Evolutionary conservation across 2,329 filamentous ascomycete genomes (phyloP).

Genomic region (Arthrobotrys pseudoclavata): DNA sequence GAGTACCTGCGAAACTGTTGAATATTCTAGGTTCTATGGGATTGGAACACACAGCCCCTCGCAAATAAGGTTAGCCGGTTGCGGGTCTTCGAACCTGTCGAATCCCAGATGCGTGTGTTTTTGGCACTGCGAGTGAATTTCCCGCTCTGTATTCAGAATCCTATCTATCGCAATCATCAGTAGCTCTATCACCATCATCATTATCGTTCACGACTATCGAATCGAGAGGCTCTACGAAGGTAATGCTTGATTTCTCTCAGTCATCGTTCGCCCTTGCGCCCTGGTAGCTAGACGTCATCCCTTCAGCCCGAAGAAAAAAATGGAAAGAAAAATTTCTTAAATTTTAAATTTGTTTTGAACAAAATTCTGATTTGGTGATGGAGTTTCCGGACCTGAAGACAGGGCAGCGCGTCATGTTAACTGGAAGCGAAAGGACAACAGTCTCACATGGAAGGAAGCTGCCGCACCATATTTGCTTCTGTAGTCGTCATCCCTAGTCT

Average conservation of each 20-base stretch:
- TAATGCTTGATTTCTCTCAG: constrained; percentile 14
- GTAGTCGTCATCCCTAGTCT: constrained; percentile 12
- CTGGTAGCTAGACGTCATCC: constrained; percentile 34
- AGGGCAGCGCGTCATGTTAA: constrained; percentile 32
- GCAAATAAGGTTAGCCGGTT: constrained; percentile 53
- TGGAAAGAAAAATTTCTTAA: constrained; percentile 7
- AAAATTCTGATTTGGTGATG: constrained; percentile 8
- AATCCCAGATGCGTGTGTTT: constrained; percentile 17
- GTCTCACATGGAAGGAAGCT: constrained; percentile 27
- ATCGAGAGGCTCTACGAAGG: constrained; percentile 1
- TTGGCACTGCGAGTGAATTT: constrained; percentile 24
- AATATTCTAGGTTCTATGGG: background rate
- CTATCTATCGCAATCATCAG: constrained; percentile 23
- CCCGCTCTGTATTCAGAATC: constrained; percentile 16
- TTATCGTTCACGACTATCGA: background rate
- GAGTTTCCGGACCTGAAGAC: constrained; percentile 30
- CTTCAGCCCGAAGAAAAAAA: background rate
- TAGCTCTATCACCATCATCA: constrained; percentile 18
- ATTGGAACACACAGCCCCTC: constrained; percentile 16
- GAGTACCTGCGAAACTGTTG: background rate
- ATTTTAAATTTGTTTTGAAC: constrained; percentile 16
- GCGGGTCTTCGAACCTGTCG: constrained; percentile 28
- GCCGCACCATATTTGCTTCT: constrained; percentile 32
- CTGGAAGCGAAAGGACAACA: constrained; percentile 27
- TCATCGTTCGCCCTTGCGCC: background rate